A percentile compares a stretch with the other conserved stretches of the same genome.
Conservation (phyloP, 2,329 filamentous ascomycete genomes). For the Aspergillus sp. region DNA sequence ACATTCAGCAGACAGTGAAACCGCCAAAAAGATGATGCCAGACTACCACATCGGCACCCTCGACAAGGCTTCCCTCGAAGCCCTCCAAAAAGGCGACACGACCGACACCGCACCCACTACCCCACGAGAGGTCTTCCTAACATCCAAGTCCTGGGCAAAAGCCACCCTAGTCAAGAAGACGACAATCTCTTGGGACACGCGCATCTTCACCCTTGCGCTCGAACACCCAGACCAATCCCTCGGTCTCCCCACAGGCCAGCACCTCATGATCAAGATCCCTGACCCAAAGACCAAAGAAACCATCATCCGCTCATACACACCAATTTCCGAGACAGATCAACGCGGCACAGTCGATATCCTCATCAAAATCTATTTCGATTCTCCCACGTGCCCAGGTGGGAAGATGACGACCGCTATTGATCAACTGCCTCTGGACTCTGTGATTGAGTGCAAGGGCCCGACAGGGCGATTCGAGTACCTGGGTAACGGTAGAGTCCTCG, state of each 20-base stretch:
- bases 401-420: conserved; percentile 84
- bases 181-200: conserved; percentile 75
- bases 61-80: conserved; percentile 61
- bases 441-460: conserved; percentile 84
- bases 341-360: conserved; percentile 73
- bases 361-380: conserved; percentile 79
- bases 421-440: conserved; percentile 69
- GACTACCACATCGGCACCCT: conserved; percentile 83
- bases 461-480: conserved; percentile 84
- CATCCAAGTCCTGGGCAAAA: conserved; percentile 73
- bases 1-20: conserved; percentile 74
- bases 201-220: conserved; percentile 79
- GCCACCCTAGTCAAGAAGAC: conserved; percentile 70
- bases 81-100: conserved; percentile 55
- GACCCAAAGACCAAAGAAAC: conserved; percentile 71
- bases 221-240: conserved; percentile 71
- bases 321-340: conserved; percentile 68
- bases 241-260: conserved; percentile 82
- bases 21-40: conserved; percentile 87
- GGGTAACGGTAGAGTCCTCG: conserved; percentile 65
- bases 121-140: conserved; percentile 68
- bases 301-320: conserved; percentile 86
- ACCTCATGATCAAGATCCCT: conserved; percentile 80
- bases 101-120: conserved; percentile 47
- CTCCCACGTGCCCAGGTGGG: conserved; percentile 63